These are phyloP conservation scores for Sclerotinia sclerotiorum DNA, from an alignment of 2,329 filamentous ascomycete species.

Conservation along the genomic window DNA sequence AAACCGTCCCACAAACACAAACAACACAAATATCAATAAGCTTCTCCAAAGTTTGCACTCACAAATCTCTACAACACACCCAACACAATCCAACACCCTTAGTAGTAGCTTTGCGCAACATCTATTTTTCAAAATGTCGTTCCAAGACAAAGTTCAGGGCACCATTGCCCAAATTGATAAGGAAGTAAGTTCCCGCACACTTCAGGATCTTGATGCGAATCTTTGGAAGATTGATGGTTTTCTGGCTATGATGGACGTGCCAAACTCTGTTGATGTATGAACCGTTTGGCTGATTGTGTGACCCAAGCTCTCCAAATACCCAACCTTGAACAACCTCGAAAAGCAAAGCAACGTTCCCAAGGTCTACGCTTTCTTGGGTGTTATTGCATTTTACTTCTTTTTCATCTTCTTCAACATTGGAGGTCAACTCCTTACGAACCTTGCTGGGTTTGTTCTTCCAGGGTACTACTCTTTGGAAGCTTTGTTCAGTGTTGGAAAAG, in stretches of 20 bases:
- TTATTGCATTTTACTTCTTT: conserved; percentile 81
- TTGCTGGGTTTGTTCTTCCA: conserved; percentile 79
- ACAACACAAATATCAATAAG: conserved; percentile 20
- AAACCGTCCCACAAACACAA: conserved; percentile 1
- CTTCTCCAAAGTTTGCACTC: conserved; percentile 15
- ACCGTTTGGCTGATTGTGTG: conserved; percentile 6
- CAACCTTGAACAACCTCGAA: conserved; percentile 79
- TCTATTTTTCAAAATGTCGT: conserved; percentile 63
- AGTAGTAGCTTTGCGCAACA: not conserved
- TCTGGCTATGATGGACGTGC: not conserved
- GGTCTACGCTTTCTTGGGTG: conserved; percentile 76
- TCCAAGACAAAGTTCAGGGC: conserved; percentile 74
- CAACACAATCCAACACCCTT: not conserved
- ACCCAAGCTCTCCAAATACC: conserved; percentile 78
- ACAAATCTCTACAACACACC: conserved; percentile 2
- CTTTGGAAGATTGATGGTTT: not conserved
- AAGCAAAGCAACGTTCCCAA: conserved; percentile 81
- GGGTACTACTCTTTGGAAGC: conserved; percentile 82
- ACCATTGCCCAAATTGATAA: conserved; percentile 79
- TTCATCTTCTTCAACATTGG: conserved; percentile 91
- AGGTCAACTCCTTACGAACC: conserved; percentile 83
- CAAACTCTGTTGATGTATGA: not conserved
- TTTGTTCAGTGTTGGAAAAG: conserved; percentile 68
- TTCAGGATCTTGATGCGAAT: conserved; percentile 1
- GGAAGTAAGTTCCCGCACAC: conserved; percentile 59